phyloP scores from a whole-genome alignment of 2,329 filamentous ascomycete species.

The Ophiosphaerella herpotricha region DNA sequence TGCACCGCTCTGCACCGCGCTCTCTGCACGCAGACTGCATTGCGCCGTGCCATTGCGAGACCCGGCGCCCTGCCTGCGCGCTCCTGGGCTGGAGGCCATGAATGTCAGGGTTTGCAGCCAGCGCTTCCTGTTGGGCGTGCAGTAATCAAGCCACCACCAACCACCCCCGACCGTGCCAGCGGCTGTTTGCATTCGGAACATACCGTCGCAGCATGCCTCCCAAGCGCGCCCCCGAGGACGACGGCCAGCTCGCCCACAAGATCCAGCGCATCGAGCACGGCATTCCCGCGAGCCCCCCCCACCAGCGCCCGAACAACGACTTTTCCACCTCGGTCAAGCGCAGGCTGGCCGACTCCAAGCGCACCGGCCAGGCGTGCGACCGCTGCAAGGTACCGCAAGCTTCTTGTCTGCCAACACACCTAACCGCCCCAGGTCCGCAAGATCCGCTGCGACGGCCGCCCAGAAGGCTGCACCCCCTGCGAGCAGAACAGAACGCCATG shows the following conservation, averaged over 20 bases:
- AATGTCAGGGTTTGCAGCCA: neutral
- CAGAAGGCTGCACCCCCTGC: conserved; percentile 83
- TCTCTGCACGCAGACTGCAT: neutral
- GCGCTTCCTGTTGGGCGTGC: conserved; percentile 2
- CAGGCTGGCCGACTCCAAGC: conserved; percentile 58
- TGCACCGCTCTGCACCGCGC: too few relatives aligned
- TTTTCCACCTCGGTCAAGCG: conserved; percentile 53
- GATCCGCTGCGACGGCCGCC: conserved; percentile 81
- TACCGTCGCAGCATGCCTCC: conserved; percentile 31
- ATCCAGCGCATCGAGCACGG: conserved; percentile 42
- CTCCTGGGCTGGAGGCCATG: neutral
- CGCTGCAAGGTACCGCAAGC: conserved; percentile 69
- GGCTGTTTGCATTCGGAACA: conserved; percentile 17
- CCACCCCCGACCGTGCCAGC: conserved; percentile 13
- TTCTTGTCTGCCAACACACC: neutral
- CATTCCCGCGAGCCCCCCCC: conserved; percentile 22
- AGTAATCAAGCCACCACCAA: conserved; percentile 5
- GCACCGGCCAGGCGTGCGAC: conserved; percentile 86
- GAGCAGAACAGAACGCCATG: conserved; percentile 76
- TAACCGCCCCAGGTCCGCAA: conserved; percentile 69
- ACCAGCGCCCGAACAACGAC: conserved; percentile 26
- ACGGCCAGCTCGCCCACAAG: conserved; percentile 28
- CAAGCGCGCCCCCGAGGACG: conserved; percentile 30
- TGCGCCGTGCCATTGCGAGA: neutral
- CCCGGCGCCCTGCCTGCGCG: neutral